Base-by-base conservation (phyloP, 345 rosid species). In the Durio zibethinus region DNA sequence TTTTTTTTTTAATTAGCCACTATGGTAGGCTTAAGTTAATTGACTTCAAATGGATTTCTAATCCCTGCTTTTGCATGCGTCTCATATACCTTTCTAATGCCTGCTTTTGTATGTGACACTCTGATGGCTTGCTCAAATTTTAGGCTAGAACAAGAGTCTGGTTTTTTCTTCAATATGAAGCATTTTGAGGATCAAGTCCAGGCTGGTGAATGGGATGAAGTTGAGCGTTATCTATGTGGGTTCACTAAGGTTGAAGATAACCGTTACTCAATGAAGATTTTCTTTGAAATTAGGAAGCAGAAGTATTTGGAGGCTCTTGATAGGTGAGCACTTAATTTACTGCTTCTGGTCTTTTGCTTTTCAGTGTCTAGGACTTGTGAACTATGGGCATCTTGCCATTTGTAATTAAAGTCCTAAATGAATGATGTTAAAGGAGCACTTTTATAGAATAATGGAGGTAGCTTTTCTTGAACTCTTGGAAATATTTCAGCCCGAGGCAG, bases 211-310 rank as follows among this genome's bases (percentile, higher is more conserved):
- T 93, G 98, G 98, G 94, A 89, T 66, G 94, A 93, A 82, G 92
- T 91, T 52, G 98, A 93, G 82, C 82, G 85, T 10, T 93, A 93
- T 78, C 79, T 93, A 43, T 88, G 89, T 60, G 97, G 97, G 5
- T 94, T 89, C 79, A 94, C 98, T 5, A 94, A 92, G 85, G 97
- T 94, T 20, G 98, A 94, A 75, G 98, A 94, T 79, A 94, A 94
- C 74, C 86, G 97, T 9, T 91, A 90, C 77, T 93, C 98, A 0
- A 93, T 86, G 94, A 91, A 91, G 87, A 90, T 91, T 3, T 91
- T 91, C 91, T 93, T 93, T 77, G 97, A 93, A 81, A 93, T 93
- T 54, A 84, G 98, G 86, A 92, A 92, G 89, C 97, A 92, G 85
- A 90, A 92, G 87, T 92, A 92, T 83, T 83, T 93, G 25, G 98